Evolutionary conservation across 768 basidiomycete genomes (phyloP), one percentile per base, ranked within the genome.

Genomic region (Crucibulum laeve): DNA sequence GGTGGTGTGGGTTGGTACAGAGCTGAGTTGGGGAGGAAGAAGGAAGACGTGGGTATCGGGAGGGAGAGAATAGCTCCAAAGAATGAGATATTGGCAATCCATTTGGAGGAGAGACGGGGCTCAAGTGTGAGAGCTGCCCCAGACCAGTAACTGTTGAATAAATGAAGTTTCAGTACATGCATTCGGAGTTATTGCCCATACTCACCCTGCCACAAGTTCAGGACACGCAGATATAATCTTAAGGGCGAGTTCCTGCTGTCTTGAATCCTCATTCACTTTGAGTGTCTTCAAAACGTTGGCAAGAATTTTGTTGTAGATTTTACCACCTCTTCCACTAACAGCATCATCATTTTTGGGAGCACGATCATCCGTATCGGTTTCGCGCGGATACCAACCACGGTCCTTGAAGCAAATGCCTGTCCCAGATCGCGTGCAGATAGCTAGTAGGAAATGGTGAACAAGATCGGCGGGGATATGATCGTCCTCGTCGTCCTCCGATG

Each of bases 21-120:
- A 11, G 64, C 58, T 21, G 57, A 50, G 30, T 58, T 61, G 4
- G 71, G 65, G 13, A 86, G 68, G 46, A 79, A 64, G 57, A 93
- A 92, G 0, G 77, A 77, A 0, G 67, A 52, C 0, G 67, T 51
- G 0, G 93, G 91, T 1, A 92, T 65, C 0, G 88, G 80, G 0
- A 92, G 74, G 0, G 87, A 84, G 40, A 96, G 73, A 42, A 97
- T 75, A 5, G 73, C 72, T 2, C 85, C 89, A 30, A 90, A 79
- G 56, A 93, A 87, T 4, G 89, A 71, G 50, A 96, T 82, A 45
- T 92, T 95, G 0, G 86, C 79, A 24, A 97, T 82, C 93, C 95
- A 98, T 56, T 84, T 86, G 0, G 87, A 87, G 0, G 89, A 88
- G 4, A 93, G 74, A 2, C 91, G 81, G 0, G 92, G 91, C 53